Evolutionary conservation across 129 eudicot genomes (phyloP).

Genomic region (Escallonia rubra): DNA sequence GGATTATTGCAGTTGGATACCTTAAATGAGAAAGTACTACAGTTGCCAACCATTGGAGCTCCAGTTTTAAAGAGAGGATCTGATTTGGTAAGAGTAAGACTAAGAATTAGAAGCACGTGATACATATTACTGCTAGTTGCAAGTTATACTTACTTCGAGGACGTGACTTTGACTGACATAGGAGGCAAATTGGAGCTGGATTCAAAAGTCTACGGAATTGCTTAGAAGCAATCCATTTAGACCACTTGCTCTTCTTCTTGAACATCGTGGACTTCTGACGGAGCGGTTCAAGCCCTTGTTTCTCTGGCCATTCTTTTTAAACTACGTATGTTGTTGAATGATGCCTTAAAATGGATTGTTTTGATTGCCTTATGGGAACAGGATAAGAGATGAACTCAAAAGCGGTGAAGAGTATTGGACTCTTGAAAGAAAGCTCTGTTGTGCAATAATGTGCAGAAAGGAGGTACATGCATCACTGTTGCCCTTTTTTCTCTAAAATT

Average conservation of each 20-base stretch:
- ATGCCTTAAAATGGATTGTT: conserved; percentile 6
- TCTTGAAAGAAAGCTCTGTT: conserved; percentile 83
- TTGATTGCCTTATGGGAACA: conserved; percentile 24
- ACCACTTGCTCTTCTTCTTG: conserved; percentile 64
- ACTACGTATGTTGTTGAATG: conserved; percentile 1
- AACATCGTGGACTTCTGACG: conserved; percentile 60
- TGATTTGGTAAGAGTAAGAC: conserved; percentile 22
- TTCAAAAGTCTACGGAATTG: conserved; percentile 10
- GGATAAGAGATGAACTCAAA: conserved; percentile 73
- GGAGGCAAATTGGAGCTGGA: conserved; percentile 18
- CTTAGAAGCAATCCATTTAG: conserved; percentile 47
- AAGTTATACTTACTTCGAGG: conserved; percentile 3
- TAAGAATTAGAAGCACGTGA: neutral
- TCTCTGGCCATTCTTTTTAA: conserved; percentile 1
- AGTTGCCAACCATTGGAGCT: conserved; percentile 23
- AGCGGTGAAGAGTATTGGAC: conserved; percentile 88
- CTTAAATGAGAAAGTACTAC: conserved; percentile 66
- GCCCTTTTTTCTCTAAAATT: neutral
- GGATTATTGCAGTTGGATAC: conserved; percentile 66
- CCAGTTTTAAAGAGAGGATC: conserved; percentile 20
- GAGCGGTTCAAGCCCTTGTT: conserved; percentile 42
- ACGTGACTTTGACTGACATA: conserved; percentile 14
- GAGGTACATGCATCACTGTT: conserved; percentile 36
- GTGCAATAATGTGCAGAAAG: conserved; percentile 42
- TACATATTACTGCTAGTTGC: neutral